Evolutionary conservation across 768 basidiomycete species (phyloP).

Genomic region (Russula emetica): DNA sequence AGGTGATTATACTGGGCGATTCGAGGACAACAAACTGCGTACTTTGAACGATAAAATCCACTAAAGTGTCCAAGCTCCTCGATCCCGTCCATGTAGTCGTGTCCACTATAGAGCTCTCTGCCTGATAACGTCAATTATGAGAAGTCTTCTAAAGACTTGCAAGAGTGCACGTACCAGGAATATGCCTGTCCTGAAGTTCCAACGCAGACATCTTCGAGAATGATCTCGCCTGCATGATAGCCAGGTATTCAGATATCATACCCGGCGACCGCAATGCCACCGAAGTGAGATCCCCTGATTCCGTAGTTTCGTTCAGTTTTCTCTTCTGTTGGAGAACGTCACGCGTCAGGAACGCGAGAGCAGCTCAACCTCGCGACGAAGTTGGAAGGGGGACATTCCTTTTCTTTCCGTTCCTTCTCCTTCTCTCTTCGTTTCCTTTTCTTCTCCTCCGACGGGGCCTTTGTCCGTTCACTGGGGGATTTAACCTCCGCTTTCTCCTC

Average conservation of each 20-base stretch:
- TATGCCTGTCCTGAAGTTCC: conserved; percentile 73
- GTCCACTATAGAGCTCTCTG: conserved; percentile 70
- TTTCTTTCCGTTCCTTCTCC: conserved; percentile 68
- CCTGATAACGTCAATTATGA: conserved; percentile 47
- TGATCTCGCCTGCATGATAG: conserved; percentile 61
- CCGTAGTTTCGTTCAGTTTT: conserved; percentile 50
- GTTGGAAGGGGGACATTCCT: conserved; percentile 37
- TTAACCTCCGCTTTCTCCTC: conserved; percentile 35
- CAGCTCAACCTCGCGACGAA: background rate
- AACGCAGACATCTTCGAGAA: conserved; percentile 66
- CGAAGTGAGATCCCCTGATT: conserved; percentile 39
- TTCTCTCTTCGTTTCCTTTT: conserved; percentile 72
- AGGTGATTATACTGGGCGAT: conserved; percentile 1
- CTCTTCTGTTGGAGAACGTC: conserved; percentile 46
- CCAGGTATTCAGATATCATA: conserved; percentile 58
- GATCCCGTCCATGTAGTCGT: conserved; percentile 68
- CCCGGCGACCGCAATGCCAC: conserved; percentile 55
- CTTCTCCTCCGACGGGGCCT: conserved; percentile 42
- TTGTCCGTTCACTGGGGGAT: conserved; percentile 28
- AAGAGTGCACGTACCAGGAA: conserved; percentile 59
- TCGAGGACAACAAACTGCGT: conserved; percentile 23
- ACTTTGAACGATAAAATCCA: conserved; percentile 77
- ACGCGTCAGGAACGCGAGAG: conserved; percentile 16
- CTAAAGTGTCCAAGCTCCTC: conserved; percentile 65
- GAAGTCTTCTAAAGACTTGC: conserved; percentile 31